These are phyloP conservation scores for Xerocomus brunneocitrinus DNA, from an alignment of 768 basidiomycete species.

Conservation along the genomic window DNA sequence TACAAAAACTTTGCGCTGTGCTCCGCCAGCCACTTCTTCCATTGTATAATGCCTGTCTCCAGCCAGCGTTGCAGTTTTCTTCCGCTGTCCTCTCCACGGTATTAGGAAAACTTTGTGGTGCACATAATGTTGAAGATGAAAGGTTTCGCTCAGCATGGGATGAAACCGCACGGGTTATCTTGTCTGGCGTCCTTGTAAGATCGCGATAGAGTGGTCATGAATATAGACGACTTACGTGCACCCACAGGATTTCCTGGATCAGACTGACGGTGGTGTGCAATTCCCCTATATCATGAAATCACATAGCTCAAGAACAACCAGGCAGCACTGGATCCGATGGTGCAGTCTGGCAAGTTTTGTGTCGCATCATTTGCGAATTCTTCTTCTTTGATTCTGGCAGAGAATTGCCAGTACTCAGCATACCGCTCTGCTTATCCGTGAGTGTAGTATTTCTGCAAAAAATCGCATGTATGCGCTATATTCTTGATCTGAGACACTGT, in stretches of 20 bases:
- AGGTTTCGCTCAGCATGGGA: constrained; percentile 40
- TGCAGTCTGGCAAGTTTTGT: constrained; percentile 25
- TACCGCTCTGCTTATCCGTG: constrained; percentile 24
- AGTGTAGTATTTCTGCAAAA: constrained; percentile 8
- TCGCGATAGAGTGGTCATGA: neutral
- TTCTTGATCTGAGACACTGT: constrained; percentile 13
- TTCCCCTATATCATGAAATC: neutral
- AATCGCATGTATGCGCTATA: constrained; percentile 27
- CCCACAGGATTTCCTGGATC: constrained; percentile 23
- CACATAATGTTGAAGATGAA: constrained; percentile 17
- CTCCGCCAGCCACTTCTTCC: constrained; percentile 42
- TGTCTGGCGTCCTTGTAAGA: constrained; percentile 51
- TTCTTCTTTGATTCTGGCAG: constrained; percentile 30
- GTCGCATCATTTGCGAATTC: constrained; percentile 34
- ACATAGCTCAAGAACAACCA: constrained; percentile 3
- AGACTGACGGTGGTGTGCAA: constrained; percentile 17
- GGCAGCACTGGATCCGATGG: constrained; percentile 20
- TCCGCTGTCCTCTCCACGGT: constrained; percentile 39
- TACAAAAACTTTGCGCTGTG: constrained; percentile 36
- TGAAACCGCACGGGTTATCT: constrained; percentile 38
- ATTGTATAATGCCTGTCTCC: constrained; percentile 40
- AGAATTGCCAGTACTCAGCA: constrained; percentile 18
- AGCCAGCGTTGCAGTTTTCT: constrained; percentile 39
- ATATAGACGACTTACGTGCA: constrained; percentile 13
- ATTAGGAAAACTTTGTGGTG: constrained; percentile 35